Conservation (phyloP, 2,329 filamentous ascomycete species). For the Cylindrodendrum hubeiense region DNA sequence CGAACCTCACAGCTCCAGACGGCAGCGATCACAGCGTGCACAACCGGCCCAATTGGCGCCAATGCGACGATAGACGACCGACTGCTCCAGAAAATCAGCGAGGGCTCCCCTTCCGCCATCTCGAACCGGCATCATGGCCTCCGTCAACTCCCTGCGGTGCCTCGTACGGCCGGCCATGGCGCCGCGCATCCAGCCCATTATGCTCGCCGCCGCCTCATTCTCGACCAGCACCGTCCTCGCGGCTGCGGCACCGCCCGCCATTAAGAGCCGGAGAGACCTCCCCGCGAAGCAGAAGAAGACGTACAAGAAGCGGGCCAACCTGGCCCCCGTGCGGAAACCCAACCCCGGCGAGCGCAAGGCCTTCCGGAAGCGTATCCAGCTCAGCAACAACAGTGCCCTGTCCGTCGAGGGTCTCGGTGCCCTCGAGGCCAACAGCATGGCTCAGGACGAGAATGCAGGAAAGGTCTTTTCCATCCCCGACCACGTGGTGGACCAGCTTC, state of each 20-base stretch:
- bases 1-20: constrained; percentile 42
- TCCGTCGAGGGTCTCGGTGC: constrained; percentile 77
- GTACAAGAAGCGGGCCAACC: constrained; percentile 65
- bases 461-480: constrained; percentile 78
- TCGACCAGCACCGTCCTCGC: constrained; percentile 50
- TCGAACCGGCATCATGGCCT: constrained; percentile 50
- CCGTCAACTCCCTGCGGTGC: constrained; percentile 56
- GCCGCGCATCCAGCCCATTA: constrained; percentile 49
- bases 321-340: constrained; percentile 67
- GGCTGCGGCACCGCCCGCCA: constrained; percentile 44
- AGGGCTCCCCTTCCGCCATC: constrained; percentile 7
- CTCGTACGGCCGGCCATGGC: constrained; percentile 53
- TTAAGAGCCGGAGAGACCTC: constrained; percentile 52
- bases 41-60: constrained; percentile 46
- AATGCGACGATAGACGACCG: constrained; percentile 42
- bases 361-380: constrained; percentile 86
- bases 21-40: constrained; percentile 38
- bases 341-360: constrained; percentile 86
- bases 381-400: constrained; percentile 94
- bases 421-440: constrained; percentile 67
- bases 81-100: constrained; percentile 15
- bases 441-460: constrained; percentile 68
- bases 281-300: constrained; percentile 57
- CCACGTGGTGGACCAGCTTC: constrained; percentile 80
- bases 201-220: constrained; percentile 54